Evolutionary conservation across 2,329 filamentous ascomycete species (phyloP), one percentile per base, ranked within the genome.

Genomic region (Ceratocystis huliohia): DNA sequence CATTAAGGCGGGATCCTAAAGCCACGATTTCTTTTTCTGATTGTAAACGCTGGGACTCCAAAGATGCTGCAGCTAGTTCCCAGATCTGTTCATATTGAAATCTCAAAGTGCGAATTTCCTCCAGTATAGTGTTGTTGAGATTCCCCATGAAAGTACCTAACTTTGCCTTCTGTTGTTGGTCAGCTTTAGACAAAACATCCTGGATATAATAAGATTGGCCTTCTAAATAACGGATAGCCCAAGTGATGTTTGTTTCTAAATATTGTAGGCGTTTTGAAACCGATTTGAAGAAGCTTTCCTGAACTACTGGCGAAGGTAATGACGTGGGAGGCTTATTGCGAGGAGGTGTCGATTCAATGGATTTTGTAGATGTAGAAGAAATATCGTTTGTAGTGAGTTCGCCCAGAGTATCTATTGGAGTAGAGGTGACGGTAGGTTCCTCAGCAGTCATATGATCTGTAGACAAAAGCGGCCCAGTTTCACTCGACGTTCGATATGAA

Each of bases 231-330:
- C 96, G 89, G 7, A 97, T 79, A 0, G 92, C 96, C 10, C 97
- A 80, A 0, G 93, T 96, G 10, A 92, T 91, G 74, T 97, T 99
- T 17, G 89, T 84, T 75, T 99, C 94, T 6, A 97, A 85, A 71
- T 92, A 86, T 70, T 93, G 89, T 3, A 99, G 81, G 1, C 94
- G 89, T 75, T 97, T 97, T 69, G 92, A 91, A 7, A 97, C 88
- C 3, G 91, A 90, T 74, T 97, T 97, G 82, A 96, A 99, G 76
- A 99, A 97, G 1, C 89, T 94, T 74, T 99, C 94, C 75, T 99
- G 94, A 0, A 95, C 94, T 0, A 92, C 91, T 1, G 93, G 92
- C 0, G 85, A 83, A 1, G 88, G 76, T 1, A 81, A 75, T 6
- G 80, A 74, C 1, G 30, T 4, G 2, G 48, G 28, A 5, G 59